Evolutionary conservation across 2,329 filamentous ascomycete species (phyloP).

Genomic region (Aspergillus versicolor): DNA sequence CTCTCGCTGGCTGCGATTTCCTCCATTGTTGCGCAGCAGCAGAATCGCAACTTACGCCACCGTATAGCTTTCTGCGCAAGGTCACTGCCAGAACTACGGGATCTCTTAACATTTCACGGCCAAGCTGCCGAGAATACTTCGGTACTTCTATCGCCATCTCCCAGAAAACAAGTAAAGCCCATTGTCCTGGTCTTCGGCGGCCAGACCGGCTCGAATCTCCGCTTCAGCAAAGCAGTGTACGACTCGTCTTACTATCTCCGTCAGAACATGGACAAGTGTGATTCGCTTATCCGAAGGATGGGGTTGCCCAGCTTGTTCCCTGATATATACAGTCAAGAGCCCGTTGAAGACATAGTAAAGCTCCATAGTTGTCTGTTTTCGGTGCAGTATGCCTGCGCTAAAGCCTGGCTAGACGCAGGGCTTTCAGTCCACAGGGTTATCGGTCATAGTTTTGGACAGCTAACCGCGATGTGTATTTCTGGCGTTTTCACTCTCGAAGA

Average conservation of each 20-base stretch:
- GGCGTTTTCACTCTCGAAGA: slow-evolving; percentile 31
- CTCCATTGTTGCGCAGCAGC: too few species aligned
- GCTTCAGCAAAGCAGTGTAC: too few species aligned
- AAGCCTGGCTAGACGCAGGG: slow-evolving; percentile 40
- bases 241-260: too few species aligned
- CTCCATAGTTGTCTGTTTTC: slow-evolving; percentile 41
- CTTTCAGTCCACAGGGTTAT: slow-evolving; percentile 33
- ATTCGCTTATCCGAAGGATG: slow-evolving; percentile 6
- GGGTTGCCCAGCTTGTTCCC: slow-evolving; percentile 37
- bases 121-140: too few species aligned
- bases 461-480: slow-evolving; percentile 37
- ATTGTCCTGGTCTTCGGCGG: neutral
- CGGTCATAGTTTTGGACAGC: slow-evolving; percentile 42
- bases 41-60: too few species aligned
- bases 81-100: neutral
- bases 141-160: too few species aligned
- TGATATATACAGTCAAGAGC: slow-evolving; percentile 24
- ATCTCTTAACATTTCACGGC: neutral
- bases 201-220: neutral
- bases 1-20: too few species aligned
- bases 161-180: too few species aligned
- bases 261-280: too few species aligned
- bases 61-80: too few species aligned
- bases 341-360: slow-evolving; percentile 17
- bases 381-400: slow-evolving; percentile 39